Evolutionary conservation across 768 basidiomycete genomes (phyloP), one percentile per base, ranked within the genome.

Genomic region (Mycena indigotica): DNA sequence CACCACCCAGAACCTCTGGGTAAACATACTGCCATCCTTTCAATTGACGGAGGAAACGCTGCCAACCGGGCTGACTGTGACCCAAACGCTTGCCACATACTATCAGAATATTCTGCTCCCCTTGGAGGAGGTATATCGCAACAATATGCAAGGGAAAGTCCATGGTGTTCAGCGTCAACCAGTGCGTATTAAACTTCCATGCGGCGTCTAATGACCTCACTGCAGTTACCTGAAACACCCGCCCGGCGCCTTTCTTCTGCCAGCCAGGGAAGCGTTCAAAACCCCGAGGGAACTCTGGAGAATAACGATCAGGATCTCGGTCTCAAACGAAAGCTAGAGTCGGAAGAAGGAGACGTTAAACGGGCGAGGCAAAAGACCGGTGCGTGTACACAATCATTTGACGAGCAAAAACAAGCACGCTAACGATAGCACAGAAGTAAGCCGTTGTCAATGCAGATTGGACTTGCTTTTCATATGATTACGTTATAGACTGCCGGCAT

Each of bases 301-400:
- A 77, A 77, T 35, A 63, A 71, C 45, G 77, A 77, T 28, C 70
- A 84, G 50, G 89, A 91, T 52, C 84, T 86, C 55, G 82, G 80
- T 17, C 77, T 85, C 61, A 93, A 93, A 69, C 80, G 91, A 60
- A 91, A 91, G 70, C 73, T 87, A 61, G 85, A 86, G 48, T 77
- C 78, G 17, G 86, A 85, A 52, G 88, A 89, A 57, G 72, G 72
- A 26, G 87, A 89, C 46, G 78, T 73, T 46, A 93, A 93, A 70
- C 82, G 91, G 64, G 84, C 73, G 49, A 81, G 88, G 64, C 81
- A 86, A 71, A 91, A 85, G 74, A 89, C 80, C 65, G 88, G 91
- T 88, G 61, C 69, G 83, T 67, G 55, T 50, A 56, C 24, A 17
- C 45, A 39, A 46, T 52, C 58, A 49, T 66, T 44, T 49, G 58